These are phyloP conservation scores for Phytophthora macrochlamydospora DNA, from an alignment of 352 stramenopile genomes.

Conservation along the genomic window DNA sequence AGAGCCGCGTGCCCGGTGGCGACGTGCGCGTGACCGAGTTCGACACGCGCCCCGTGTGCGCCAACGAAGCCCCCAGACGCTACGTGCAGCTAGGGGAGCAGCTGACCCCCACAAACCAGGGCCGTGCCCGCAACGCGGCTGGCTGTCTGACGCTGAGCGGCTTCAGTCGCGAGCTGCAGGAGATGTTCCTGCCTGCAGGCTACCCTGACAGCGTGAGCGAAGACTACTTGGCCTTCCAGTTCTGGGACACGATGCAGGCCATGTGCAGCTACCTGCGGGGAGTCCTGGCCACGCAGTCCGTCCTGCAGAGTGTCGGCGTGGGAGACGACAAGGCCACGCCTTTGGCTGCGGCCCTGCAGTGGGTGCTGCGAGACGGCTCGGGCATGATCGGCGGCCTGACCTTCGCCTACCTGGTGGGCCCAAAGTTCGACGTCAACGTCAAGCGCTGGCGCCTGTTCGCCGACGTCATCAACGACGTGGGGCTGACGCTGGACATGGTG, in stretches of 20 bases:
- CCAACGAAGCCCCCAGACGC: constrained; percentile 45
- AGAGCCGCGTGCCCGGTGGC: neutral
- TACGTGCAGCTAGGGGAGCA: constrained; percentile 54
- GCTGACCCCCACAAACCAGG: constrained; percentile 27
- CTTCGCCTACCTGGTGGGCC: constrained; percentile 92
- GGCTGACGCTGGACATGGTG: constrained; percentile 90
- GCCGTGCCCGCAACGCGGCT: constrained; percentile 5
- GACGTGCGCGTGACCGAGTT: constrained; percentile 59
- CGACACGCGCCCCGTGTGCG: constrained; percentile 63
- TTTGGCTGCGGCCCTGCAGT: constrained; percentile 75
- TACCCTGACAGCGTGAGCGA: constrained; percentile 88
- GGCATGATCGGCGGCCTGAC: constrained; percentile 92
- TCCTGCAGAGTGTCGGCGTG: constrained; percentile 93
- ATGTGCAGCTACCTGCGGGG: constrained; percentile 96
- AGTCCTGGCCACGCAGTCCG: constrained; percentile 92
- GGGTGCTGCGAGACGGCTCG: constrained; percentile 77
- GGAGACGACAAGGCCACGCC: constrained; percentile 85
- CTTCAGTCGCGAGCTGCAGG: constrained; percentile 64
- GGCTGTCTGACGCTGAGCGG: constrained; percentile 42
- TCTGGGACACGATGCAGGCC: constrained; percentile 94
- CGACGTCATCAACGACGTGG: constrained; percentile 97
- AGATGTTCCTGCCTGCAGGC: constrained; percentile 87
- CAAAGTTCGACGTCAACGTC: constrained; percentile 94
- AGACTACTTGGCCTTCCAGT: constrained; percentile 95
- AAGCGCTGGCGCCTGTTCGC: constrained; percentile 97